Evolutionary conservation across 805 yeast genomes (phyloP), one percentile per base, ranked within the genome.

Genomic region (Hanseniaspora mollemarum): DNA sequence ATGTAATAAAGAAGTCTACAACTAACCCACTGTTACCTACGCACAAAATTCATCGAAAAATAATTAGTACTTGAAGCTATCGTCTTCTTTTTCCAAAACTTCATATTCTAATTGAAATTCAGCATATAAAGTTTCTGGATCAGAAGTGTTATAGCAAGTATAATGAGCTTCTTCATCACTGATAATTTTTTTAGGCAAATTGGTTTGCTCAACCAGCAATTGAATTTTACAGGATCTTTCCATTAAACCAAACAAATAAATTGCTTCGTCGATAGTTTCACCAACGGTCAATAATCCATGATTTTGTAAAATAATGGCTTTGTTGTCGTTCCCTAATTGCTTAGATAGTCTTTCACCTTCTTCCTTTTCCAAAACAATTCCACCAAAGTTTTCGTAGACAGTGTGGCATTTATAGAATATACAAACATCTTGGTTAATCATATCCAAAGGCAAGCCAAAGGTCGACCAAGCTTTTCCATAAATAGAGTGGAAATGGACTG

Each of bases 401-500:
- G 79, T 66, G 56, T 81, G 90, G 46, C 69, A 67, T 35, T 78
- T 74, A 70, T 80, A 79, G 57, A 83, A 77, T 9, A 71, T 68
- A 62, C 87, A 81, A 4, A 71, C 81, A 59, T 83, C 92, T 67
- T 83, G 90, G 65, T 78, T 82, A 55, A 83, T 61, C 88, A 83
- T 83, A 49, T 81, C 87, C 54, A 83, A 69, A 5, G 78, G 78
- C 56, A 68, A 67, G 33, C 81, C 84, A 58, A 79, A 77, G 0
- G 79, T 69, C 3, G 81, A 74, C 66, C 73, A 80, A 2, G 84
- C 76, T 62, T 77, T 78, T 53, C 85, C 85, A 57, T 73, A 71
- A 36, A 70, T 64, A 9, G 82, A 76, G 57, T 80, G 85, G 18
- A 81, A 73, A 63, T 80, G 85, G 58, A 83, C 77, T 2, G 84